Conservation (phyloP, 2,329 filamentous ascomycete species). For the Aspergillus fijiensis region DNA sequence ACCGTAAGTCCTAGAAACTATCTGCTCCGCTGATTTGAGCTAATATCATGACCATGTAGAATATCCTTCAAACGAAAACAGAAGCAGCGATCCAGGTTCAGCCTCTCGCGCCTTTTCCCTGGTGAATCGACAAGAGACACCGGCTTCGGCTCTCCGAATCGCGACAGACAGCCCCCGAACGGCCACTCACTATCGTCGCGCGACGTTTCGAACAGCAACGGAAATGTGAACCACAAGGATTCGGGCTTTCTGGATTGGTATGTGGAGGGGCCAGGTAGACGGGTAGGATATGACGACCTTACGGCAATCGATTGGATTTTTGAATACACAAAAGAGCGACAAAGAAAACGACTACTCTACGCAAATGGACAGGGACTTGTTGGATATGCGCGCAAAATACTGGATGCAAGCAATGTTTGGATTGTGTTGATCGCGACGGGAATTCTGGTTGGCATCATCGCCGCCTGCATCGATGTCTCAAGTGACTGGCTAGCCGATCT, state of each 20-base stretch:
- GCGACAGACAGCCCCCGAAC: conserved; percentile 28
- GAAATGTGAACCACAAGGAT: conserved; percentile 38
- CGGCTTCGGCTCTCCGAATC: conserved; percentile 25
- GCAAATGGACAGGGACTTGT: conserved; percentile 68
- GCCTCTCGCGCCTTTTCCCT: conserved; percentile 41
- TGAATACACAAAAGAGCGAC: conserved; percentile 94
- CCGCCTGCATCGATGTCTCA: conserved; percentile 83
- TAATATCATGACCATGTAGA: conserved; percentile 19
- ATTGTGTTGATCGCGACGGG: conserved; percentile 82
- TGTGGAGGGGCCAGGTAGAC: conserved; percentile 79
- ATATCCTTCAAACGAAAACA: conserved; percentile 47
- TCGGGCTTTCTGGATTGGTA: conserved; percentile 70
- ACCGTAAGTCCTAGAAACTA: conserved; percentile 30
- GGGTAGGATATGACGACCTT: conserved; percentile 92
- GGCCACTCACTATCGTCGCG: conserved; percentile 28
- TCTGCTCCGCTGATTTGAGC: conserved; percentile 1
- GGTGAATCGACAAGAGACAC: conserved; percentile 24
- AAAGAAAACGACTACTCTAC: conserved; percentile 75
- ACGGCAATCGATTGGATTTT: conserved; percentile 99
- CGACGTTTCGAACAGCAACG: conserved; percentile 23
- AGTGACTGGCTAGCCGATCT: conserved; percentile 92
- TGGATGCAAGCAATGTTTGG: conserved; percentile 91
- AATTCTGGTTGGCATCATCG: conserved; percentile 76
- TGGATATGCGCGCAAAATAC: conserved; percentile 69
- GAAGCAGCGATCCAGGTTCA: conserved; percentile 41